Evolutionary conservation across 2,329 filamentous ascomycete genomes (phyloP).

Genomic region (Alternaria alternata): DNA sequence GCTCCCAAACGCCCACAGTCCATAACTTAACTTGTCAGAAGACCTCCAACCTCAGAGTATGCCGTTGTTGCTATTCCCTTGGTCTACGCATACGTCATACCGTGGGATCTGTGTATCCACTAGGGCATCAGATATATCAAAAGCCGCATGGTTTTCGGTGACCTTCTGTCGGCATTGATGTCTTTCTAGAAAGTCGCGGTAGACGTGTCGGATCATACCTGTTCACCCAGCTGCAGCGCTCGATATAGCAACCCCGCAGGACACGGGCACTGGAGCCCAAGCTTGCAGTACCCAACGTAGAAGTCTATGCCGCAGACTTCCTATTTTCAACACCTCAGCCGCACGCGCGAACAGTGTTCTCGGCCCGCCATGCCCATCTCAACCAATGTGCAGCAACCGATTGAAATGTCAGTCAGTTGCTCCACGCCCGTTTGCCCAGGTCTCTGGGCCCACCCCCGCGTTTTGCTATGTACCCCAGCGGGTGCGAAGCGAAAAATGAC

Average conservation of each 20-base stretch:
- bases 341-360: neutral
- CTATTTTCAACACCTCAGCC: neutral
- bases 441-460: neutral
- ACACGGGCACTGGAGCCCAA: neutral
- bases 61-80: neutral
- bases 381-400: slow-evolving; percentile 3
- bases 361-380: neutral
- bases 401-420: neutral
- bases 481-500: slow-evolving; percentile 5
- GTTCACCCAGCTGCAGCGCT: neutral
- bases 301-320: neutral
- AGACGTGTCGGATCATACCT: neutral
- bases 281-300: neutral
- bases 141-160: neutral
- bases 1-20: neutral
- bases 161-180: neutral
- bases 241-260: neutral
- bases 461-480: neutral
- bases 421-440: neutral
- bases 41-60: neutral
- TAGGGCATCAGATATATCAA: neutral
- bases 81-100: neutral
- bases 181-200: neutral
- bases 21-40: neutral
- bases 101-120: neutral